Percentiles rank a stretch among this genome's conserved stretches.
phyloP scores from a whole-genome alignment of 331 rosid species.

The Phaseolus coccineus region DNA sequence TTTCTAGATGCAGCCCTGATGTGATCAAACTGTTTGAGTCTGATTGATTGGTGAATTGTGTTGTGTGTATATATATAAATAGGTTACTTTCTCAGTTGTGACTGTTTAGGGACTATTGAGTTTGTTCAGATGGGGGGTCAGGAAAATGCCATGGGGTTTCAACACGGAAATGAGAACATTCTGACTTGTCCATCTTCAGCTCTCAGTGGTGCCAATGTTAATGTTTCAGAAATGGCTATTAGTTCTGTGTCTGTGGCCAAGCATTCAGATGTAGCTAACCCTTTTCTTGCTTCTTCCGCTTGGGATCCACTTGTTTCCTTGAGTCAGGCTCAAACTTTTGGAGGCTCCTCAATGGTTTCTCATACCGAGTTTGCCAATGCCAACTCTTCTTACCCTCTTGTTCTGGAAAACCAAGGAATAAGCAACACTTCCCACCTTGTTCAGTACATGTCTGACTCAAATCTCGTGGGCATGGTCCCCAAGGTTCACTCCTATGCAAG shows the following conservation, averaged over 20 bases:
- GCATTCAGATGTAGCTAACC: constrained; percentile 64
- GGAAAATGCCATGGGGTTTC: constrained; percentile 74
- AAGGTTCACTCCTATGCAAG: constrained; percentile 77
- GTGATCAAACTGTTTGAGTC: constrained; percentile 51
- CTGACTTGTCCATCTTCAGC: constrained; percentile 64
- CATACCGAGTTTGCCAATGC: constrained; percentile 64
- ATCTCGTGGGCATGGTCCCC: constrained; percentile 67
- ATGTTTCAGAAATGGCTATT: constrained; percentile 65
- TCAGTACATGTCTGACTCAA: constrained; percentile 76
- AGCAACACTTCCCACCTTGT: constrained; percentile 69
- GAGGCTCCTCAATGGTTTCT: constrained; percentile 76
- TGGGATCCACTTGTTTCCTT: constrained; percentile 95
- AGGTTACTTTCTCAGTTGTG: constrained; percentile 38
- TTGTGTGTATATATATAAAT: constrained; percentile 23
- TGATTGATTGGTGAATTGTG: constrained; percentile 30
- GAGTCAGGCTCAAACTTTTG: constrained; percentile 77
- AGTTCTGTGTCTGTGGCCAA: constrained; percentile 67
- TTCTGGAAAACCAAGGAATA: constrained; percentile 73
- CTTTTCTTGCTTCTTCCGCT: constrained; percentile 75
- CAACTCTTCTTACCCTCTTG: constrained; percentile 59
- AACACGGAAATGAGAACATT: constrained; percentile 61
- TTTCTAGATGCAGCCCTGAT: constrained; percentile 44
- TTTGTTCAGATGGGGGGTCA: constrained; percentile 70
- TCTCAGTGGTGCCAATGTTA: constrained; percentile 62
- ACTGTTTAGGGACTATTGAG: constrained; percentile 42